Evolutionary conservation across 129 eudicot species (phyloP).

Genomic region (Calendula officinalis): DNA sequence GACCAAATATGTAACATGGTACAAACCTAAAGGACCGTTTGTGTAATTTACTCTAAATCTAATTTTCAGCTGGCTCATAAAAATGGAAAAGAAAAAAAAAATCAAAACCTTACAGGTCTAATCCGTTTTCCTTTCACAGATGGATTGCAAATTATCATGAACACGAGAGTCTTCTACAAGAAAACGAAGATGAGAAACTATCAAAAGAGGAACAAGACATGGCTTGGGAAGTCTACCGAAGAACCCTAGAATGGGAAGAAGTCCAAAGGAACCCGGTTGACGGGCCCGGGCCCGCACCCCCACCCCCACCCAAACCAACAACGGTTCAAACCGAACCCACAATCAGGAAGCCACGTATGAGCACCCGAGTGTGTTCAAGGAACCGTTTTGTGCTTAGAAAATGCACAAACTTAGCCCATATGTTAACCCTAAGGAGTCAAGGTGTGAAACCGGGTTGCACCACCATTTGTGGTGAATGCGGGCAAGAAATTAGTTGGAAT

Average conservation of each 20-base stretch:
- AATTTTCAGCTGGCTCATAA: background rate
- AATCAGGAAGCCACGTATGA: conserved; percentile 26
- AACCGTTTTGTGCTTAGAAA: conserved; percentile 40
- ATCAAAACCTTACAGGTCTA: background rate
- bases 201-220: conserved; percentile 95
- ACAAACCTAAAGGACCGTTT: too few relatives aligned
- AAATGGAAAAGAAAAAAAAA: background rate
- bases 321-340: conserved; percentile 19
- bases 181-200: conserved; percentile 95
- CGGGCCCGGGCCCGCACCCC: conserved; percentile 28
- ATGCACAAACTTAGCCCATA: conserved; percentile 73
- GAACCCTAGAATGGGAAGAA: conserved; percentile 85
- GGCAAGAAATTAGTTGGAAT: conserved; percentile 65
- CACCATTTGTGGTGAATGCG: conserved; percentile 93
- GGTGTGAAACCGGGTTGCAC: conserved; percentile 69
- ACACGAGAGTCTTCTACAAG: conserved; percentile 89
- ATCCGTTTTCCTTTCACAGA: conserved; percentile 34
- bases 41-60: too few relatives aligned
- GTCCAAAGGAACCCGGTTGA: conserved; percentile 52
- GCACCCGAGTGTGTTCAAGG: conserved; percentile 37
- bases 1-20: too few relatives aligned
- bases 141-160: conserved; percentile 98
- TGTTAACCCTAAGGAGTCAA: conserved; percentile 70
- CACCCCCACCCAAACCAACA: conserved; percentile 28
- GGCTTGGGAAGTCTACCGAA: conserved; percentile 93